Conservation (phyloP, 768 basidiomycete genomes). For the Tulasnella sp. region DNA sequence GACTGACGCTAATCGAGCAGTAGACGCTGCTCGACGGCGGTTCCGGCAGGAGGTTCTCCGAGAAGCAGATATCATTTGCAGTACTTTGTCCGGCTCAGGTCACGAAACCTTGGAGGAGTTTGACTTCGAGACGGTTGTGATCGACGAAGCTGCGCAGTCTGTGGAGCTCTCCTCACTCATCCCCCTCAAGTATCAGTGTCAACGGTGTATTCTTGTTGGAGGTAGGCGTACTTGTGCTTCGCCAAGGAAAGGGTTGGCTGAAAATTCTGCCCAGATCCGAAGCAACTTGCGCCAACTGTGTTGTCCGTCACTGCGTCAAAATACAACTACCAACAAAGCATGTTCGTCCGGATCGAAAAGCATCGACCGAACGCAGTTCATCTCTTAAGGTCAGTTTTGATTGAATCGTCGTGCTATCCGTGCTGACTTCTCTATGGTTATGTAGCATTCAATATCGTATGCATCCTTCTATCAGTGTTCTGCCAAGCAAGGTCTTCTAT, state of each 20-base stretch:
- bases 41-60: constrained; percentile 62
- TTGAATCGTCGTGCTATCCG: not conserved
- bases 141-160: constrained; percentile 96
- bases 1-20: constrained; percentile 63
- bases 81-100: constrained; percentile 85
- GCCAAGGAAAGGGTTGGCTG: not conserved
- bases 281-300: constrained; percentile 92
- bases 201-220: constrained; percentile 87
- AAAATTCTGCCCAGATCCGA: constrained; percentile 44
- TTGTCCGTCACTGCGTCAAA: constrained; percentile 48
- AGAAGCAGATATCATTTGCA: constrained; percentile 88
- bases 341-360: constrained; percentile 85
- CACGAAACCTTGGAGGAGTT: constrained; percentile 72
- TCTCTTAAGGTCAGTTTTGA: constrained; percentile 58
- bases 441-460: constrained; percentile 96
- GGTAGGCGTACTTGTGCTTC: constrained; percentile 30
- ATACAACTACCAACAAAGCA: constrained; percentile 65
- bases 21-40: constrained; percentile 68
- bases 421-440: not conserved
- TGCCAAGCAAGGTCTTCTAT: constrained; percentile 87
- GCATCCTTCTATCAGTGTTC: constrained; percentile 87
- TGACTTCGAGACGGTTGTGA: constrained; percentile 91
- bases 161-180: constrained; percentile 92
- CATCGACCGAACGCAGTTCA: constrained; percentile 74
- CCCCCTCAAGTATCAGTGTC: constrained; percentile 77